phyloP scores from a whole-genome alignment of 495 filamentous ascomycete genomes.

The Talaromyces adpressus region DNA sequence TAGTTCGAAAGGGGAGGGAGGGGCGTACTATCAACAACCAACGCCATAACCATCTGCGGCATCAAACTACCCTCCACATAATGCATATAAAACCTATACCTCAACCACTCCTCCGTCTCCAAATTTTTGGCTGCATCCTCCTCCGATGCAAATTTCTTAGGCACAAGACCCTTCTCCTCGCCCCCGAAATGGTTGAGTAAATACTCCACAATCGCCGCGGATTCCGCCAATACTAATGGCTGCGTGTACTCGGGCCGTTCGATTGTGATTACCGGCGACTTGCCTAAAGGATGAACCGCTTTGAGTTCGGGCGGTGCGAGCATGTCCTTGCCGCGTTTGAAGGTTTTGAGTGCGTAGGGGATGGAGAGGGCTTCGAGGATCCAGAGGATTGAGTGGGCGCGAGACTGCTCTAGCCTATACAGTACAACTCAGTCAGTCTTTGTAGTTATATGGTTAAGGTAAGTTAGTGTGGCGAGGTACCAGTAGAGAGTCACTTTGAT shows the following conservation, averaged over 20 bases:
- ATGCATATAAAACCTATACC: constrained; percentile 73
- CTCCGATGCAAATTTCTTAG: constrained; percentile 49
- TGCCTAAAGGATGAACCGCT: constrained; percentile 77
- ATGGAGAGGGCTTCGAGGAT: constrained; percentile 80
- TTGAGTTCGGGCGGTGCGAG: constrained; percentile 67
- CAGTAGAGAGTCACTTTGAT: constrained; percentile 9
- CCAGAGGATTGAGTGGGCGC: constrained; percentile 82
- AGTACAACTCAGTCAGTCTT: not conserved
- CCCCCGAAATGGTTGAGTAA: constrained; percentile 66
- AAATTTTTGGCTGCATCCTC: constrained; percentile 45
- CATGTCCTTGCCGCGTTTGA: constrained; percentile 53
- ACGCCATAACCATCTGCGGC: constrained; percentile 52
- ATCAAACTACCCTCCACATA: constrained; percentile 79
- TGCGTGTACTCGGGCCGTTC: constrained; percentile 34
- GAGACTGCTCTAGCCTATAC: constrained; percentile 65
- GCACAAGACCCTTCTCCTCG: constrained; percentile 47
- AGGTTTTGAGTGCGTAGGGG: constrained; percentile 68
- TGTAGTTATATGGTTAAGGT: not conserved
- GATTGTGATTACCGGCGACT: constrained; percentile 68
- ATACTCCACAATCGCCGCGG: constrained; percentile 72
- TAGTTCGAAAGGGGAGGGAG: not conserved
- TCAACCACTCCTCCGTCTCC: constrained; percentile 70
- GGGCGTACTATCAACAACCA: constrained; percentile 50
- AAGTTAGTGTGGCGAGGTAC: not conserved
- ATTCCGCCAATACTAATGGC: constrained; percentile 70